Conservation (phyloP, 2,329 filamentous ascomycete genomes). For the Paecilomyces fulvus region DNA sequence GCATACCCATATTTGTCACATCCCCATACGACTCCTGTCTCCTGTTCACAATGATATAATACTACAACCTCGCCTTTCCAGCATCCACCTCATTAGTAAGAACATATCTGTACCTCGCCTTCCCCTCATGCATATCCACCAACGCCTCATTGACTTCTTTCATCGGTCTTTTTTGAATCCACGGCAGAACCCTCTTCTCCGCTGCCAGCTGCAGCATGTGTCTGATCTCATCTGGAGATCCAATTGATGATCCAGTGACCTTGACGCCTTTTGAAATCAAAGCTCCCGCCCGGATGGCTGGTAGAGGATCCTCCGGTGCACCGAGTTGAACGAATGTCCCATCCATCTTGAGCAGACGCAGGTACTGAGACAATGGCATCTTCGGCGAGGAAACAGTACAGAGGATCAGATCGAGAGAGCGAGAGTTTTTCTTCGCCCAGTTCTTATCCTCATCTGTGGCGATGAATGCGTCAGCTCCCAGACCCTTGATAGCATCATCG, state of each 20-base stretch:
- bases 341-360: conserved; percentile 50
- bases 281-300: conserved; percentile 48
- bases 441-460: conserved; percentile 49
- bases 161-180: conserved; percentile 36
- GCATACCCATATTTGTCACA: too few relatives aligned
- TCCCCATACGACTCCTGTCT: background rate
- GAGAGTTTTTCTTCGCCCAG: conserved; percentile 43
- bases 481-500: conserved; percentile 40
- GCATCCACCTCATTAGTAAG: conserved; percentile 29
- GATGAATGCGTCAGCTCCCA: conserved; percentile 50
- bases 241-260: conserved; percentile 42
- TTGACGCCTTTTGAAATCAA: conserved; percentile 50
- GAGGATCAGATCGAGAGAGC: conserved; percentile 47
- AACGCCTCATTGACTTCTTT: conserved; percentile 35
- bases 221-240: conserved; percentile 34
- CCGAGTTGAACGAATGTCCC: conserved; percentile 60
- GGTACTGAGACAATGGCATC: conserved; percentile 57
- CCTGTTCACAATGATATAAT: background rate
- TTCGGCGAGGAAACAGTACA: conserved; percentile 50
- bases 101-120: conserved; percentile 41
- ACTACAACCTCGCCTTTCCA: conserved; percentile 20
- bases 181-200: conserved; percentile 34
- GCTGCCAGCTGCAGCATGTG: conserved; percentile 37
- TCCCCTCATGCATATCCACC: conserved; percentile 37
- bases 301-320: conserved; percentile 51